phyloP scores from a whole-genome alignment of 148 eudicot species.

The Vaccinium vitisidaea region DNA sequence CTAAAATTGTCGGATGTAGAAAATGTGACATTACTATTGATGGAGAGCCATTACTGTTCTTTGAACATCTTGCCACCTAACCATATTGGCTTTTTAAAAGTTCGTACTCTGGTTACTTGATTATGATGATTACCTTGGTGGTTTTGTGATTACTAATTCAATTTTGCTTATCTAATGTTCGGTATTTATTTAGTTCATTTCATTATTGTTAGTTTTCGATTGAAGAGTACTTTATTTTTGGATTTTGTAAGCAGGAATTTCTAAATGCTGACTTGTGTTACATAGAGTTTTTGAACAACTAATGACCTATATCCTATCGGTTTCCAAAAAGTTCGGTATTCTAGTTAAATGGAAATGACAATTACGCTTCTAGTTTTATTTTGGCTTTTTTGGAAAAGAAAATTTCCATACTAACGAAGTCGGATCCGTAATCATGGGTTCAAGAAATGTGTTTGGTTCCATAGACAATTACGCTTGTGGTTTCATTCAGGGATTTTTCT shows the following conservation, averaged over 20 bases:
- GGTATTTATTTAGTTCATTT: neutral
- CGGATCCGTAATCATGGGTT: too few relatives aligned
- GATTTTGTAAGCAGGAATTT: neutral
- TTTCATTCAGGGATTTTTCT: neutral
- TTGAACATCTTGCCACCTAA: too few relatives aligned
- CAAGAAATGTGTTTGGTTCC: neutral
- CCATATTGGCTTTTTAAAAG: too few relatives aligned
- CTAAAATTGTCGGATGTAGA: neutral
- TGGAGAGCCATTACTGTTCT: neutral
- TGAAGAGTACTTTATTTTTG: neutral
- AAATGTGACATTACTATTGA: neutral
- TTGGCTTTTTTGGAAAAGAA: too few relatives aligned
- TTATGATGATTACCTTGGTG: neutral
- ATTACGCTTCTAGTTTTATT: neutral
- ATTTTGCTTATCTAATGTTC: neutral
- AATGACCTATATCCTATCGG: neutral
- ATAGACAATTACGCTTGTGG: neutral
- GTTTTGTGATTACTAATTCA: neutral
- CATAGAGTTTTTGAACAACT: neutral
- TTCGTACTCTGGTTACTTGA: neutral
- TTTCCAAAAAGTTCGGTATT: neutral
- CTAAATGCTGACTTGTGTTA: neutral
- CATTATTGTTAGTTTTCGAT: neutral
- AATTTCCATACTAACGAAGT: too few relatives aligned
- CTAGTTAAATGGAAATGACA: neutral